Evolutionary conservation across 257 asterid species (phyloP).

Genomic region (Jaltomata sinuosa): DNA sequence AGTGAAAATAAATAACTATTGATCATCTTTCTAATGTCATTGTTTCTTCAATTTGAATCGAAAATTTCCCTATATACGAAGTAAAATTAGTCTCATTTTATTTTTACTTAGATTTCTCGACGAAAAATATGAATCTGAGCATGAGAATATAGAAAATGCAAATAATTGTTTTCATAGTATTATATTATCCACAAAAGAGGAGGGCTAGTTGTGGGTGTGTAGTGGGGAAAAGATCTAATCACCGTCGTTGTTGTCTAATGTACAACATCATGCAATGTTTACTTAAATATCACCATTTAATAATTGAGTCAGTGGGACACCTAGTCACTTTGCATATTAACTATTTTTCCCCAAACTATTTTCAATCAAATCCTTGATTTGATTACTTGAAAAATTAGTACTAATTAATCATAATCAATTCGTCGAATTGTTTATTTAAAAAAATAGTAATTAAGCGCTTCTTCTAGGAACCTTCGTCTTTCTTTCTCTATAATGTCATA

Average conservation of each 20-base stretch:
- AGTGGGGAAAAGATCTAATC: neutral
- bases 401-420: neutral
- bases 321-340: neutral
- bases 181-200: neutral
- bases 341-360: neutral
- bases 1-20: too few species aligned
- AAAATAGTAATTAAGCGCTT: slow-evolving; percentile 10
- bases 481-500: neutral
- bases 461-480: slow-evolving; percentile 62
- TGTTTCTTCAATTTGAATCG: neutral
- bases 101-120: neutral
- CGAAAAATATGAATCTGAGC: neutral
- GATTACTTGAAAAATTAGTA: neutral
- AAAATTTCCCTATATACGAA: neutral
- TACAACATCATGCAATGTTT: neutral
- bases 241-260: neutral
- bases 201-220: neutral
- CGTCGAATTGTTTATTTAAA: neutral
- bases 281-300: neutral
- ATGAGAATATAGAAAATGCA: neutral
- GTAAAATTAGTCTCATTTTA: neutral
- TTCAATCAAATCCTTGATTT: neutral
- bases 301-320: neutral
- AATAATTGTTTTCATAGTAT: too few species aligned
- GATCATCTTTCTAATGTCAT: too few species aligned